Base-by-base conservation (phyloP, 1,139 yeast genomes). In the Meyerozyma elateridarum region DNA sequence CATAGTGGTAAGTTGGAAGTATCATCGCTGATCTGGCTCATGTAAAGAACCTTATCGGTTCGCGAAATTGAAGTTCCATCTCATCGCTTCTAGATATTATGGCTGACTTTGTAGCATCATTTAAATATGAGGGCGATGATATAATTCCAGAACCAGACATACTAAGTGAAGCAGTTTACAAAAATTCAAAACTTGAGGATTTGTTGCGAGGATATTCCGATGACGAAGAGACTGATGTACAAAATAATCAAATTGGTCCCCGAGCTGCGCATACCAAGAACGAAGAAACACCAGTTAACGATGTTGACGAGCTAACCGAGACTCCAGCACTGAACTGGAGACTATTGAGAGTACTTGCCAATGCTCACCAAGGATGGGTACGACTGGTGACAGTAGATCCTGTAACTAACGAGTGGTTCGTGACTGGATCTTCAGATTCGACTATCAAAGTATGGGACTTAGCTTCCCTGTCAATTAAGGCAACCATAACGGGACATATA, bases 281-380 rank as follows among this genome's bases (percentile, higher is more conserved):
- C n/a, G 27, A 24, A 24, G 18, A 9, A n/a, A 15, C 8, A 15
- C n/a, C 27, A 9, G 15, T 6, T 8, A 11, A 8, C 8, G 18
- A 24, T 8, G 11, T 2, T 12, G 11, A 2, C 3, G 19, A 9
- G 7, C 8, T 11, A n/a, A 6, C 24, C 11, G 11, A 8, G 13
- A 8, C 25, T 12, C 25, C 16, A 5, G 18, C 5, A 5, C 27
- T 24, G 27, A 24, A 29, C 16, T 88, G 95, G 94, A 73, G 75
- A 43, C 67, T 87, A 4, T 67, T 67, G 51, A 65, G 85, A 35
- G 88, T 91, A 2, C 69, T 91, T 2, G 79, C 85, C 1, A 70
- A 70, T 2, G 98, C 97, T 3, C 98, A 93, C 52, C 70, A 74
- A 28, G 98, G 98, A 0, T 89, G 97, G 94, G 89, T 93, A 1